Percentiles rank a stretch among this genome's conserved stretches.
Conservation (phyloP, 331 rosid species). For the Erythrophleum ivorense region DNA sequence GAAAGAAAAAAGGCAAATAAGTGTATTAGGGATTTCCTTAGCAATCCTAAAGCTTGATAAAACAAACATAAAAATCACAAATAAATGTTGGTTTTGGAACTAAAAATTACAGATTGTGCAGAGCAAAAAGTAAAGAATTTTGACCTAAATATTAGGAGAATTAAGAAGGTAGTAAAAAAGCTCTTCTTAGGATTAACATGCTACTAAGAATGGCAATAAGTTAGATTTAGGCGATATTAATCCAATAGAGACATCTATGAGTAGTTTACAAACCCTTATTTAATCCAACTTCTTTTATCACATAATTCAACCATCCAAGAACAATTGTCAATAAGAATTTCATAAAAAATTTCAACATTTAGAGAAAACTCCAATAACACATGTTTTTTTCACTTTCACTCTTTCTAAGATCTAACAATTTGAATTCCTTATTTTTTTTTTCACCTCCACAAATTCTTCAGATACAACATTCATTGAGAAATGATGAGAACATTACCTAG, state of each 20-base stretch:
- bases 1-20: not conserved
- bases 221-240: not conserved
- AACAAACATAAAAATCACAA: not conserved
- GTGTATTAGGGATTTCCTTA: not conserved
- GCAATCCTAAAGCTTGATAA: not conserved
- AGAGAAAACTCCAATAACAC: too few relatives aligned
- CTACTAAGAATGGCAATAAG: not conserved
- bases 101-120: not conserved
- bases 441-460: too few relatives aligned
- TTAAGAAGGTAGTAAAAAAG: conserved; percentile 17
- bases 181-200: not conserved
- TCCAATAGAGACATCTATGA: conserved; percentile 5
- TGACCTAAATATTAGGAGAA: conserved; percentile 18
- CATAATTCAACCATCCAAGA: too few relatives aligned
- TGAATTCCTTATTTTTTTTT: too few relatives aligned
- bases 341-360: too few relatives aligned
- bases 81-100: not conserved
- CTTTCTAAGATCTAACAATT: too few relatives aligned
- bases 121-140: not conserved
- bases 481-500: too few relatives aligned
- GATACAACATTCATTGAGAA: too few relatives aligned
- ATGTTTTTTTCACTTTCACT: too few relatives aligned
- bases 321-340: too few relatives aligned
- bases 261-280: not conserved
- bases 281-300: not conserved